Evolutionary conservation across 768 basidiomycete species (phyloP), one percentile per base, ranked within the genome.

Genomic region (Tulasnella sp.): DNA sequence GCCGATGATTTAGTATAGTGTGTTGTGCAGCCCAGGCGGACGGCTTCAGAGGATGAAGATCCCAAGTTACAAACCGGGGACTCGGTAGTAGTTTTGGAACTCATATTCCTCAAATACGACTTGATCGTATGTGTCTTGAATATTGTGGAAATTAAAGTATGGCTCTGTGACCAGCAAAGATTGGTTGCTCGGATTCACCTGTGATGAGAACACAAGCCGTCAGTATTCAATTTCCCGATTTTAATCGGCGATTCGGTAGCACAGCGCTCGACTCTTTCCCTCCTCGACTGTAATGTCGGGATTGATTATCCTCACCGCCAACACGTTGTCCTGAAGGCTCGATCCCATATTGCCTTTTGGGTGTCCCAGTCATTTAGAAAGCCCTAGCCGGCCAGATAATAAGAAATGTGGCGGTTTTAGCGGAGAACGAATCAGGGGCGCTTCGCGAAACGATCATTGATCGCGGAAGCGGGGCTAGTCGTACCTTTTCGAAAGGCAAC

Each of bases 61-160:
- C 78, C 80, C n/a, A 12, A 12, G 22, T 59, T 22, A 59, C 52
- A 29, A 59, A 96, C 95, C 90, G 69, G 93, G 87, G 77, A 88
- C 88, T 35, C 94, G 86, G 77, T 86, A 84, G 79, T 92, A 94
- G 63, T 91, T 88, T 63, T 85, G 83, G 78, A 96, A 97, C 77
- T 95, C 95, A 81, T 95, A 98, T 81, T 98, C 94, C 79, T 98
- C 95, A 77, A 97, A 98, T 2, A 96, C 84, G 78, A 98, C 91
- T 80, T 98, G 94, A 78, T 98, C 95, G 77, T 95, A 95, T 39
- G 92, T 86, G 34, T 94, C 92, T 80, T 94, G 92, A 14, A 97
- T 86, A 77, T 93, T 94, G 32, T 93, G 91, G 9, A 95, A 82
- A 81, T 98, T 95, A 84, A 96, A 92, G 78, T 92, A 93, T 5